A percentile compares a stretch with the other conserved stretches of the same genome.
phyloP scores from a whole-genome alignment of 768 basidiomycete genomes.

The Tubosaeta brunneosetosa region DNA sequence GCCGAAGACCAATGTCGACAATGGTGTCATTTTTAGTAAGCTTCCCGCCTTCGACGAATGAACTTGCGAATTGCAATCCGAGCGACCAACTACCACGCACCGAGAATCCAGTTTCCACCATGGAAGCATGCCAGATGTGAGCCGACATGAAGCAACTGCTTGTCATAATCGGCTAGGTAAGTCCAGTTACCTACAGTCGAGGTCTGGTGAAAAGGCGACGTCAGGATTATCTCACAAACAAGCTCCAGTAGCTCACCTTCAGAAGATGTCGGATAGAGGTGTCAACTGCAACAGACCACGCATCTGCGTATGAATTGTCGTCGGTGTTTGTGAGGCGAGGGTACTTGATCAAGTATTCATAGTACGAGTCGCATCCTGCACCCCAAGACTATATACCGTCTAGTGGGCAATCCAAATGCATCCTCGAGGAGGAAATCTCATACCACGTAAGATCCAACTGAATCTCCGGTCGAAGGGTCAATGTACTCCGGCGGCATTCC shows the following conservation, averaged over 20 bases:
- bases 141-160: slow-evolving; percentile 51
- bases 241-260: slow-evolving; percentile 35
- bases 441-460: slow-evolving; percentile 53
- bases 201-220: slow-evolving; percentile 33
- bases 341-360: slow-evolving; percentile 73
- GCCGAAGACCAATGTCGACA: slow-evolving; percentile 51
- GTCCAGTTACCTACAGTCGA: slow-evolving; percentile 60
- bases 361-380: slow-evolving; percentile 68
- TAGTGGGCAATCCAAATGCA: background rate
- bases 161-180: slow-evolving; percentile 65
- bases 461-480: slow-evolving; percentile 47
- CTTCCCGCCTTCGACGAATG: slow-evolving; percentile 48
- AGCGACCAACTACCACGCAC: slow-evolving; percentile 25
- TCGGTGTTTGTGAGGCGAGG: slow-evolving; percentile 63
- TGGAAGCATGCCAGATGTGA: slow-evolving; percentile 74
- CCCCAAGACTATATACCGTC: slow-evolving; percentile 52
- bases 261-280: slow-evolving; percentile 59
- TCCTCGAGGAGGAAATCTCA: slow-evolving; percentile 8
- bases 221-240: background rate
- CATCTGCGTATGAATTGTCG: slow-evolving; percentile 57
- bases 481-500: slow-evolving; percentile 59
- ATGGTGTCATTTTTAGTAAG: slow-evolving; percentile 69
- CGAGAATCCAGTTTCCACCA: slow-evolving; percentile 74
- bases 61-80: background rate
- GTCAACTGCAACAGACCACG: slow-evolving; percentile 69